phyloP scores from a whole-genome alignment of 1,284 basidiomycete genomes.

The Schizopora paradoxa region DNA sequence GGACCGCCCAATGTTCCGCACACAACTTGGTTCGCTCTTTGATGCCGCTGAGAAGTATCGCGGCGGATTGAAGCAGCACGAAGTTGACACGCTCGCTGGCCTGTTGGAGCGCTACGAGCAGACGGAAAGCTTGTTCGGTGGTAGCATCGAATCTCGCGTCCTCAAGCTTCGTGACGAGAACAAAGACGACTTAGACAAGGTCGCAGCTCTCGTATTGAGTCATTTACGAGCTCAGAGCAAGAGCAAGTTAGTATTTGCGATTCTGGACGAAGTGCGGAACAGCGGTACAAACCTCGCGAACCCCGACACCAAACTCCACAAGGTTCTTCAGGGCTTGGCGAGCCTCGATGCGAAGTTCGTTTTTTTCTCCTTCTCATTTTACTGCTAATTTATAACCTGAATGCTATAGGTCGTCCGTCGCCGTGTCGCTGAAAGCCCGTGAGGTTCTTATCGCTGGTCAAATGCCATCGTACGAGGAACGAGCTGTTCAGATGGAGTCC shows the following conservation, averaged over 20 bases:
- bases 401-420: slow-evolving; percentile 67
- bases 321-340: slow-evolving; percentile 76
- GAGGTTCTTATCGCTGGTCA: slow-evolving; percentile 96
- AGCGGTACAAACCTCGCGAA: slow-evolving; percentile 70
- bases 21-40: slow-evolving; percentile 67
- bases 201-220: slow-evolving; percentile 84
- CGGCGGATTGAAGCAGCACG: slow-evolving; percentile 84
- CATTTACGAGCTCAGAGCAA: slow-evolving; percentile 96
- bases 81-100: slow-evolving; percentile 68
- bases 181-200: slow-evolving; percentile 90
- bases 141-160: slow-evolving; percentile 89
- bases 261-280: slow-evolving; percentile 87
- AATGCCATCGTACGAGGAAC: slow-evolving; percentile 96
- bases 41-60: slow-evolving; percentile 81
- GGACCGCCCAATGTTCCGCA: slow-evolving; percentile 74
- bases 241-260: slow-evolving; percentile 78
- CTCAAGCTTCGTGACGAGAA: slow-evolving; percentile 87
- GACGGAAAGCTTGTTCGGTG: slow-evolving; percentile 90
- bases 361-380: slow-evolving; percentile 1
- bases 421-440: slow-evolving; percentile 92
- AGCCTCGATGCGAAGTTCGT: slow-evolving; percentile 80
- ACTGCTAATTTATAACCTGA: slow-evolving; percentile 9
- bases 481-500: slow-evolving; percentile 89
- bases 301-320: slow-evolving; percentile 61
- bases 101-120: slow-evolving; percentile 74